Evolutionary conservation across 805 yeast species (phyloP), one percentile per base, ranked within the genome.

Genomic region (Pichia gijzeniarum): DNA sequence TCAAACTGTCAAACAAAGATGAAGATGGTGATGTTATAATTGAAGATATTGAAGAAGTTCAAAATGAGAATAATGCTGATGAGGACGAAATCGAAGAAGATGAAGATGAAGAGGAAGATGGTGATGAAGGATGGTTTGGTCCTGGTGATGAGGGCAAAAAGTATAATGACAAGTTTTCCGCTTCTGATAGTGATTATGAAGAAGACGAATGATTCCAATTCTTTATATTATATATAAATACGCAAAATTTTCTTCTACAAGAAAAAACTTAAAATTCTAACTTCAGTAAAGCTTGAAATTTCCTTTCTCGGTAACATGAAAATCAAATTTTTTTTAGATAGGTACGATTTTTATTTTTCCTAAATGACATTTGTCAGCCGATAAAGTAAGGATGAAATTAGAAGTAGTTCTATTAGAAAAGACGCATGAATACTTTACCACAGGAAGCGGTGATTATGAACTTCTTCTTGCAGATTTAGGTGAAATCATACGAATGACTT

Each of bases 111-210:
- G 68, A 62, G 1, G 65, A 56, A 1, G 71, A 60, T 8, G 63
- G 59, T 1, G 65, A 58, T 14, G 62, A 47, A 18, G 68, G 62
- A 14, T 62, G 67, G 68, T 57, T 59, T 49, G 69, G 65, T 7
- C 64, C 66, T 9, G 46, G 46, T 19, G 61, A 61, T 25, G 59
- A 55, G 12, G 60, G 52, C 20, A 55, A 59, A 35, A 58, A 52
- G 20, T 43, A 62, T 16, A 61, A 53, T 6, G 70, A 64, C 27
- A 54, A 53, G 14, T 62, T 60, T 35, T 60, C 54, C 12, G 74
- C 67, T 21, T 72, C 66, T 33, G 73, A 65, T 21, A 60, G 61
- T 43, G 63, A 62, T 38, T 58, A 56, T 33, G 65, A 58, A 17
- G 70, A 60, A 16, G 40, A 31, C 20, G 12, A 31, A 19, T 32